A percentile compares a stretch with the other conserved stretches of the same genome.
Evolutionary conservation across 164 flowering plant genomes (phyloP).

Genomic region (Saururus chinensis): DNA sequence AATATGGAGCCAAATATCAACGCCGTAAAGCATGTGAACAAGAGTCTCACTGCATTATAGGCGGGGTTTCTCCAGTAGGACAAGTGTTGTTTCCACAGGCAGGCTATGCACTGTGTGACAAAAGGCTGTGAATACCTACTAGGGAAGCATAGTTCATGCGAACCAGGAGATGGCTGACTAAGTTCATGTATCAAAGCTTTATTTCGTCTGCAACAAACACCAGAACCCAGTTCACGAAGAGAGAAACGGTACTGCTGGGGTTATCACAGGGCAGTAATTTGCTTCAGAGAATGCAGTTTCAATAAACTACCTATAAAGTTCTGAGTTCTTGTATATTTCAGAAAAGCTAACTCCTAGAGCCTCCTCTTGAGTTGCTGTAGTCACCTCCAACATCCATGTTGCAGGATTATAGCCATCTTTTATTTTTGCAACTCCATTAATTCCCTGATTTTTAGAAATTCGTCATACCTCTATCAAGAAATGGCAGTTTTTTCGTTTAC

Average conservation of each 20-base stretch:
- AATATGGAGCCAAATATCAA: conserved; percentile 40
- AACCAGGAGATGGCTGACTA: conserved; percentile 24
- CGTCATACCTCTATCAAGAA: neutral
- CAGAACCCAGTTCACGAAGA: neutral
- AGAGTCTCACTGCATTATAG: conserved; percentile 36
- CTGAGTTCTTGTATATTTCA: conserved; percentile 18
- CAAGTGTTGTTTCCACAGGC: conserved; percentile 56
- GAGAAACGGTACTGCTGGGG: too few relatives aligned
- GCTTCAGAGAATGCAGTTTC: neutral
- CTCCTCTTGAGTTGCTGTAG: conserved; percentile 18
- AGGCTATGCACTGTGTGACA: conserved; percentile 28
- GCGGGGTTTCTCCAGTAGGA: conserved; percentile 66
- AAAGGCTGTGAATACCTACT: conserved; percentile 36
- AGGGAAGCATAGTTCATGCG: conserved; percentile 27
- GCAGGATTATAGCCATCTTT: conserved; percentile 26
- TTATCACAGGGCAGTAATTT: neutral
- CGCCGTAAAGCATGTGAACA: conserved; percentile 27
- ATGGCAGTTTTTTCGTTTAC: too few relatives aligned
- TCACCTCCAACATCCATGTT: conserved; percentile 31
- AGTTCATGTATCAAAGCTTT: conserved; percentile 21
- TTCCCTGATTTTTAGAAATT: conserved; percentile 14
- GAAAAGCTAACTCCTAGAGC: conserved; percentile 19
- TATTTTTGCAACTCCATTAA: conserved; percentile 22
- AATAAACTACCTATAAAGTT: conserved; percentile 9
- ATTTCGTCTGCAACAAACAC: conserved; percentile 23